Conservation (phyloP, 2,329 filamentous ascomycete genomes). For the Colletotrichum sp. region DNA sequence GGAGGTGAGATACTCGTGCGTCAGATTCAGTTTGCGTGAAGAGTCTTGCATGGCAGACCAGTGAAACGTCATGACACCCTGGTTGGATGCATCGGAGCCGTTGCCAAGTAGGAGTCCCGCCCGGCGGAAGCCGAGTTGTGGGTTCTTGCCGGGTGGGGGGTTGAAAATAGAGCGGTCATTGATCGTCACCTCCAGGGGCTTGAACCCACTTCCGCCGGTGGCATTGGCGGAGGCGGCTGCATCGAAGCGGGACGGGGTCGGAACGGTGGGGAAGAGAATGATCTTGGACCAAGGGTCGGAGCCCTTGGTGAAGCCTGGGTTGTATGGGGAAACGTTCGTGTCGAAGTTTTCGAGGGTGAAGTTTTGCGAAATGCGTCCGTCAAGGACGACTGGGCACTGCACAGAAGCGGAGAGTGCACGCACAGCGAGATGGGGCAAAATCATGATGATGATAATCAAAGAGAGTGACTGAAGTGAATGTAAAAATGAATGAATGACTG, state of each 20-base stretch:
- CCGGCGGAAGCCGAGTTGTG: slow-evolving; percentile 52
- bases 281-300: slow-evolving; percentile 55
- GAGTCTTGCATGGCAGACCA: slow-evolving; percentile 62
- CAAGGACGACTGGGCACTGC: slow-evolving; percentile 46
- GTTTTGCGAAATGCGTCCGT: slow-evolving; percentile 47
- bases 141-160: slow-evolving; percentile 44
- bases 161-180: slow-evolving; percentile 64
- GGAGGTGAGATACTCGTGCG: slow-evolving; percentile 64
- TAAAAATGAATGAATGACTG: not conserved
- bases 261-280: slow-evolving; percentile 48
- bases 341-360: slow-evolving; percentile 46
- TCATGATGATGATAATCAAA: not conserved
- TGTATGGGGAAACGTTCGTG: slow-evolving; percentile 49
- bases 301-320: slow-evolving; percentile 57
- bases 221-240: slow-evolving; percentile 33
- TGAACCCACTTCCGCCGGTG: slow-evolving; percentile 23
- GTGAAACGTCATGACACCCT: slow-evolving; percentile 65
- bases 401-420: slow-evolving; percentile 9
- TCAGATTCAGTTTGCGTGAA: slow-evolving; percentile 57
- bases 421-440: slow-evolving; percentile 3
- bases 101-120: slow-evolving; percentile 45
- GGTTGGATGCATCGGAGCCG: slow-evolving; percentile 54
- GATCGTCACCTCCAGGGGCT: slow-evolving; percentile 58
- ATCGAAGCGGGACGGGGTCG: slow-evolving; percentile 43
- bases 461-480: not conserved